Conservation (phyloP, 1,284 basidiomycete genomes). For the Tremellales sp. region DNA sequence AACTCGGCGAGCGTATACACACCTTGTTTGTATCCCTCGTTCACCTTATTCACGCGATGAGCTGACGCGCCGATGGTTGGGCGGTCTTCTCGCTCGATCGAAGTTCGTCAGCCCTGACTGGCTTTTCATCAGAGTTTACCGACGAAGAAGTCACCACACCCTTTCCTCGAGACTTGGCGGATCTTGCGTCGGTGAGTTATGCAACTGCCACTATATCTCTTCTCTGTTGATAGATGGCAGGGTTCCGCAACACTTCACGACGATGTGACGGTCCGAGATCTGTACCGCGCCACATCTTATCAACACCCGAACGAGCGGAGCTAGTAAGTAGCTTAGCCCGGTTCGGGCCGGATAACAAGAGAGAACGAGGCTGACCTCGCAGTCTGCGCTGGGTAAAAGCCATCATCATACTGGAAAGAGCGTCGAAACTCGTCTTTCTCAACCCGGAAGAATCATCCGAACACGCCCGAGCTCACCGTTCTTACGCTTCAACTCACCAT, state of each 20-base stretch:
- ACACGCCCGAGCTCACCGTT: constrained; percentile 27
- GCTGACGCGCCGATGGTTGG: constrained; percentile 29
- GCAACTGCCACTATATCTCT: too few species aligned
- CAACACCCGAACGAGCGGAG: constrained; percentile 20
- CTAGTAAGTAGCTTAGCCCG: constrained; percentile 32
- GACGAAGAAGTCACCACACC: constrained; percentile 44
- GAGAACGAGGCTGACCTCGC: background rate
- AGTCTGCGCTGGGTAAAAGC: constrained; percentile 32
- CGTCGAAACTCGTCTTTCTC: constrained; percentile 36
- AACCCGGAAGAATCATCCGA: constrained; percentile 35
- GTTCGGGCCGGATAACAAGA: background rate
- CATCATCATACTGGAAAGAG: constrained; percentile 35
- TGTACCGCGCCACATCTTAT: constrained; percentile 24
- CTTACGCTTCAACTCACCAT: constrained; percentile 11
- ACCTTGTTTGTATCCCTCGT: constrained; percentile 24
- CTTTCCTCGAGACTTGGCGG: constrained; percentile 28
- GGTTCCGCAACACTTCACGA: constrained; percentile 30
- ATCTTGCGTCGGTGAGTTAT: constrained; percentile 33
- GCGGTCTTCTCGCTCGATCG: constrained; percentile 35
- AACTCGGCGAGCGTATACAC: constrained; percentile 41
- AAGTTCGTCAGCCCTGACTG: constrained; percentile 35
- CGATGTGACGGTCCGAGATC: constrained; percentile 34
- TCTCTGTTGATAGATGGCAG: constrained; percentile 5
- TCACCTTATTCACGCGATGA: background rate
- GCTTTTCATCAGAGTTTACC: constrained; percentile 29